Evolutionary conservation across 2,329 filamentous ascomycete species (phyloP).

Genomic region (Venturia aucupariae): DNA sequence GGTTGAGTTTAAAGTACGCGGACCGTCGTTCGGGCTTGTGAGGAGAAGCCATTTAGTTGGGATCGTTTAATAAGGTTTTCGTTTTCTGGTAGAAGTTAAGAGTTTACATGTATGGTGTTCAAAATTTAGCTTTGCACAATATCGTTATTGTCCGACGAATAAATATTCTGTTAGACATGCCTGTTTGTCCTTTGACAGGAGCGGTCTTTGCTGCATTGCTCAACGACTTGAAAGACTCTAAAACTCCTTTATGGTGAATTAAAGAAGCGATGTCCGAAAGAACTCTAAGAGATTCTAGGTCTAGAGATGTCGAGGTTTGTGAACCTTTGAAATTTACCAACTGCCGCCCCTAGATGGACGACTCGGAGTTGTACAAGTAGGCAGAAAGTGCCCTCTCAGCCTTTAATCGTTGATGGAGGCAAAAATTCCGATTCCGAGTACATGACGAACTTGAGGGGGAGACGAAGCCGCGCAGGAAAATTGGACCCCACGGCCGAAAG

Average conservation of each 20-base stretch:
- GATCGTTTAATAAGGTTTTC: not conserved
- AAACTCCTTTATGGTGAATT: not conserved
- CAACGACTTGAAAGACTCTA: not conserved
- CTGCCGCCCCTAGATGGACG: too few relatives aligned
- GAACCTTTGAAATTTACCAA: too few relatives aligned
- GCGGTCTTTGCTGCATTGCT: not conserved
- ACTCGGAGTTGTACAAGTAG: too few relatives aligned
- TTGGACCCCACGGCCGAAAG: not conserved
- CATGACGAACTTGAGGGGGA: too few relatives aligned
- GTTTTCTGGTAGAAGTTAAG: not conserved
- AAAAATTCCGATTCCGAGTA: too few relatives aligned
- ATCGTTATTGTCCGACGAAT: not conserved
- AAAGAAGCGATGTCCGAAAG: too few relatives aligned
- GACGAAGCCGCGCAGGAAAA: not conserved
- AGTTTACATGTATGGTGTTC: not conserved
- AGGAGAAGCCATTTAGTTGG: not conserved
- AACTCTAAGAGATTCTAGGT: too few relatives aligned
- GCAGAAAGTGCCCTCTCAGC: too few relatives aligned
- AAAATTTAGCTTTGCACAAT: not conserved
- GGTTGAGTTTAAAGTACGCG: not conserved
- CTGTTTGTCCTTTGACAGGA: not conserved
- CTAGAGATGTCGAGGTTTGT: too few relatives aligned
- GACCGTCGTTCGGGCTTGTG: not conserved
- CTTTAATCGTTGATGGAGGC: too few relatives aligned
- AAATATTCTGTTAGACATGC: not conserved